These are phyloP conservation scores for Peniophora sp. DNA, from an alignment of 1,284 basidiomycete genomes.

Conservation along the genomic window DNA sequence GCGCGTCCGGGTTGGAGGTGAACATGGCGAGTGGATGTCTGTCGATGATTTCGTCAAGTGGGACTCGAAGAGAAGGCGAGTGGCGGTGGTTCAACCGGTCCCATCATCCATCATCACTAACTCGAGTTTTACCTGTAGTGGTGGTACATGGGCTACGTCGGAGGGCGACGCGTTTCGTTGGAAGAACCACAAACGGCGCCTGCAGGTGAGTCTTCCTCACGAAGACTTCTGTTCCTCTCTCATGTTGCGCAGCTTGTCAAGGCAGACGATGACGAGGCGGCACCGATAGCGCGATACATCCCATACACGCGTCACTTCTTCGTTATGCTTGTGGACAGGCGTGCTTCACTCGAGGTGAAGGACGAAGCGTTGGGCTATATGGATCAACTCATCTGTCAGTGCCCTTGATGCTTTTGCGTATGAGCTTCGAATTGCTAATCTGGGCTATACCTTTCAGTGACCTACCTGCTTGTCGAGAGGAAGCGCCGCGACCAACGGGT, in stretches of 20 bases:
- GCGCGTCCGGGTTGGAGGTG: constrained; percentile 34
- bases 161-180: constrained; percentile 35
- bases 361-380: constrained; percentile 31
- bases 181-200: constrained; percentile 37
- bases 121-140: constrained; percentile 20
- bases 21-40: constrained; percentile 34
- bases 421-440: too few species aligned
- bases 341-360: constrained; percentile 39
- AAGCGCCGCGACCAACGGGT: constrained; percentile 23
- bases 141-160: constrained; percentile 31
- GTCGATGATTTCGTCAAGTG: constrained; percentile 32
- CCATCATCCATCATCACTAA: not conserved
- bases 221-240: not conserved
- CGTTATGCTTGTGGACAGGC: constrained; percentile 41
- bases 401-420: not conserved
- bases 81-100: not conserved
- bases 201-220: constrained; percentile 28
- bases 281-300: constrained; percentile 35
- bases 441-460: too few species aligned
- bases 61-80: constrained; percentile 25
- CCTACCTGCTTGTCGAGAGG: constrained; percentile 43
- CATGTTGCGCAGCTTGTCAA: constrained; percentile 41
- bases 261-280: constrained; percentile 32
- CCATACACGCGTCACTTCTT: constrained; percentile 39
- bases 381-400: constrained; percentile 38